Base-by-base conservation (phyloP, 768 basidiomycete genomes). In the Hebeloma cylindrosporum region DNA sequence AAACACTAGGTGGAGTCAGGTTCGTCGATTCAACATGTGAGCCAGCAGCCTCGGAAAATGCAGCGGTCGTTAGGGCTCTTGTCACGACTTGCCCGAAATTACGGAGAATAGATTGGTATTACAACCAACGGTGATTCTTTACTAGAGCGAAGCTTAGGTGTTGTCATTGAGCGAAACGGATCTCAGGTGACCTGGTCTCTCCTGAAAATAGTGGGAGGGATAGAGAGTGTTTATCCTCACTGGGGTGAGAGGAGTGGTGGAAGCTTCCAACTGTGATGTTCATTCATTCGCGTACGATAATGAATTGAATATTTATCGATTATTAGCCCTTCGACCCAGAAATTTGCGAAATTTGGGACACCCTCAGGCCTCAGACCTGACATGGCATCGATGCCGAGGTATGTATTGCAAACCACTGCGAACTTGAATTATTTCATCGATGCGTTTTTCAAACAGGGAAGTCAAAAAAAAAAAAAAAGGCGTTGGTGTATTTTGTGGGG, bases 51-150 rank as follows among this genome's bases (percentile, higher is more conserved):
- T 38, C 36, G 20, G 18, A 3, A 18, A 38, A 38, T 38, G 26
- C 36, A 10, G 36, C 21, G 1, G 36, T 25, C 22, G 26, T 38
- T 4, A 38, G 26, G 22, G 36, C 16, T 22, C 7, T 38, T 17
- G 36, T 21, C 14, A 23, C 36, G 11, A n/a, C 14, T n/a, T 38
- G 36, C 18, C 36, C 36, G 10, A 38, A 21, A 17, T 23, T 38
- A 38, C 36, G 36, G 20, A 38, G 36, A 38, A 22, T 38, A 13
- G 36, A 38, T 23, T 38, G 36, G 36, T 38, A 20, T 14, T 22
- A 20, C 1, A 25, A 14, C 7, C 6, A 17, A 21, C 22, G 22
- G 21, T 21, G 5, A 5, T 20, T n/a, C n/a, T n/a, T n/a, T n/a
- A n/a, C n/a, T n/a, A n/a, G n/a, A n/a, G n/a, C n/a, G n/a, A n/a